Evolutionary conservation across 2,329 filamentous ascomycete species (phyloP).

Genomic region (Nigrospora oryzae): DNA sequence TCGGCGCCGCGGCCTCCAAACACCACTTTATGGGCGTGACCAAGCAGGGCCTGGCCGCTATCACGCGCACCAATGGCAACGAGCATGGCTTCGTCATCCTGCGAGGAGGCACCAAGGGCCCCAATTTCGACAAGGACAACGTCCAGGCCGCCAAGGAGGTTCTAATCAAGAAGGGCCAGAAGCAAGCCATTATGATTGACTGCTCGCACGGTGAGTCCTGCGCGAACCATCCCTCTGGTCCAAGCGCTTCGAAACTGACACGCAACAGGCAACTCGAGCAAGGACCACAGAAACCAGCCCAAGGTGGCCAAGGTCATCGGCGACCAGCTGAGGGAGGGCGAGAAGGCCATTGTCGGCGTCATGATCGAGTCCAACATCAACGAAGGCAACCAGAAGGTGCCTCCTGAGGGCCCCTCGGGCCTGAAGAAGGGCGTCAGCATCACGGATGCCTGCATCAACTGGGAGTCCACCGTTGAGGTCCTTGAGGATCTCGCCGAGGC

Average conservation of each 20-base stretch:
- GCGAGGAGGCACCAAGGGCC: slow-evolving; percentile 81
- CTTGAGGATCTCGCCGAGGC: slow-evolving; percentile 81
- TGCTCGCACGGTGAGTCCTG: slow-evolving; percentile 76
- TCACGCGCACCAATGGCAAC: slow-evolving; percentile 87
- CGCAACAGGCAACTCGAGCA: slow-evolving; percentile 77
- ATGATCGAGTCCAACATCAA: slow-evolving; percentile 99
- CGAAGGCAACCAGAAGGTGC: slow-evolving; percentile 83
- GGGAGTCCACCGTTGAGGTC: slow-evolving; percentile 75
- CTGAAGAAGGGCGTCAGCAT: slow-evolving; percentile 89
- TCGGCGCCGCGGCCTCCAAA: slow-evolving; percentile 73
- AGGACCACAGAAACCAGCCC: slow-evolving; percentile 96
- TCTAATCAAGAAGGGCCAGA: slow-evolving; percentile 73
- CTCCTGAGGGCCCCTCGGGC: slow-evolving; percentile 65
- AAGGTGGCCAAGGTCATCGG: slow-evolving; percentile 76
- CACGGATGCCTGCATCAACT: slow-evolving; percentile 92
- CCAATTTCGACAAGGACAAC: slow-evolving; percentile 85
- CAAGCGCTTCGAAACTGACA: neutral
- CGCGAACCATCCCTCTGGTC: no score
- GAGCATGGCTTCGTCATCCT: slow-evolving; percentile 97
- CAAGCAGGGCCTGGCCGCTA: slow-evolving; percentile 92
- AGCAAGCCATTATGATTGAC: slow-evolving; percentile 92
- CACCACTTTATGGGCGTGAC: slow-evolving; percentile 99
- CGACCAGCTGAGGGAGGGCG: slow-evolving; percentile 80
- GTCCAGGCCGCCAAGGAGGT: slow-evolving; percentile 73
- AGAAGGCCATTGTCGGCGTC: slow-evolving; percentile 84